Conservation (phyloP, 2,329 filamentous ascomycete species). For the Cercospora brassicicola region DNA sequence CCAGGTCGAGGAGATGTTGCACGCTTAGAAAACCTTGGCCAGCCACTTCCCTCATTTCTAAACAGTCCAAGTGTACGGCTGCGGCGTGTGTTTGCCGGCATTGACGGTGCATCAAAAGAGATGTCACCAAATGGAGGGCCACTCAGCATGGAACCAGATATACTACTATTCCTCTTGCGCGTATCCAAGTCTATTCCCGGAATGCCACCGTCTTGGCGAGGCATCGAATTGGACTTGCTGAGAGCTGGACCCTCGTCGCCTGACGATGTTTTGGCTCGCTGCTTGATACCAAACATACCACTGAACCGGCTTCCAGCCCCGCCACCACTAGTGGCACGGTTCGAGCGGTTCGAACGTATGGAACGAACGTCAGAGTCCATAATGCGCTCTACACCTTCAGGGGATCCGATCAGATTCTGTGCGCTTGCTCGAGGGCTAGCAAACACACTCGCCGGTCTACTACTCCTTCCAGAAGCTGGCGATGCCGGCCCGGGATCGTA, state of each 20-base stretch:
- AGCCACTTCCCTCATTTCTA: slow-evolving; percentile 49
- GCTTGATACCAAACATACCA: slow-evolving; percentile 55
- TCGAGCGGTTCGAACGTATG: slow-evolving; percentile 53
- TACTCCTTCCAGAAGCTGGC: slow-evolving; percentile 44
- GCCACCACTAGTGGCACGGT: slow-evolving; percentile 44
- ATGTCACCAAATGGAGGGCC: slow-evolving; percentile 34
- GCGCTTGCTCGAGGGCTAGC: slow-evolving; percentile 51
- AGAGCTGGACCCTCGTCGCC: slow-evolving; percentile 66
- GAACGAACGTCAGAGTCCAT: slow-evolving; percentile 50
- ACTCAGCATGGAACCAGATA: slow-evolving; percentile 51
- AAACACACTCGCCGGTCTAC: slow-evolving; percentile 49
- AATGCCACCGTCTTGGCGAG: slow-evolving; percentile 53
- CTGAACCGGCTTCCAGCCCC: slow-evolving; percentile 54
- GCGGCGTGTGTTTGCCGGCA: slow-evolving; percentile 34
- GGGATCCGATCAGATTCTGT: slow-evolving; percentile 45
- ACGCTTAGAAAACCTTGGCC: slow-evolving; percentile 41
- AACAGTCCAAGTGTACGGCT: slow-evolving; percentile 53
- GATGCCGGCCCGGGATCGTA: slow-evolving; percentile 41
- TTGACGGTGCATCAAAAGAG: slow-evolving; percentile 22
- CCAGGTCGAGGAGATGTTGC: slow-evolving; percentile 60
- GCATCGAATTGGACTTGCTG: slow-evolving; percentile 67
- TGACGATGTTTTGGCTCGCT: slow-evolving; percentile 60
- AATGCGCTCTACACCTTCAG: slow-evolving; percentile 38
- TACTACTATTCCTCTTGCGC: slow-evolving; percentile 54
- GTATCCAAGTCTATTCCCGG: slow-evolving; percentile 35